A percentile compares a stretch with the other conserved stretches of the same genome.
These are phyloP conservation scores for Acacia concinna DNA, from an alignment of 331 rosid genomes.

Conservation along the genomic window DNA sequence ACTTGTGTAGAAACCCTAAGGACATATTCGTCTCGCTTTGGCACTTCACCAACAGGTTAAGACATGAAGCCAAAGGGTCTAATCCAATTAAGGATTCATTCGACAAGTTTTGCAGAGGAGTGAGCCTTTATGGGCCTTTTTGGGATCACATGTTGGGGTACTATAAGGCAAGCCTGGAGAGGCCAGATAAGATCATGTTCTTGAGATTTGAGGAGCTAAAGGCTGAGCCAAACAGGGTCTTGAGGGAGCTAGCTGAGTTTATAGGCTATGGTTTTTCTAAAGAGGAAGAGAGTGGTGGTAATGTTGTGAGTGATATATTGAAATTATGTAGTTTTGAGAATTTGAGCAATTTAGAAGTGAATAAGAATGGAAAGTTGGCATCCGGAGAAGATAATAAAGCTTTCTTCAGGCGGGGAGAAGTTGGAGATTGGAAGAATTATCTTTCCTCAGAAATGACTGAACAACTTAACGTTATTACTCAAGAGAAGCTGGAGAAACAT, in stretches of 20 bases:
- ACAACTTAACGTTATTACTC: not conserved
- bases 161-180: slow-evolving; percentile 37
- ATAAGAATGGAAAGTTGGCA: slow-evolving; percentile 32
- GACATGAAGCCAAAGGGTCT: not conserved
- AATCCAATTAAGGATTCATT: slow-evolving; percentile 31
- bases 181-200: slow-evolving; percentile 32
- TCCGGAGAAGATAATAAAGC: slow-evolving; percentile 29
- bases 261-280: not conserved
- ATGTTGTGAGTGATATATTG: slow-evolving; percentile 14
- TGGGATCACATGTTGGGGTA: slow-evolving; percentile 52
- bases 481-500: slow-evolving; percentile 5
- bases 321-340: slow-evolving; percentile 40
- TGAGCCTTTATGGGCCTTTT: slow-evolving; percentile 34
- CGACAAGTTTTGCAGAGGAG: slow-evolving; percentile 43
- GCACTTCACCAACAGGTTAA: slow-evolving; percentile 40
- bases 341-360: slow-evolving; percentile 45
- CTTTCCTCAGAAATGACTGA: not conserved
- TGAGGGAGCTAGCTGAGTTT: slow-evolving; percentile 40
- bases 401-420: slow-evolving; percentile 39
- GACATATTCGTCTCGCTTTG: slow-evolving; percentile 46
- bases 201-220: slow-evolving; percentile 45
- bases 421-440: slow-evolving; percentile 19
- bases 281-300: not conserved
- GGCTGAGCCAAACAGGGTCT: not conserved
- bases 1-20: slow-evolving; percentile 41